Base-by-base conservation (phyloP, 2,329 filamentous ascomycete genomes). In the Monilinia fructigena region DNA sequence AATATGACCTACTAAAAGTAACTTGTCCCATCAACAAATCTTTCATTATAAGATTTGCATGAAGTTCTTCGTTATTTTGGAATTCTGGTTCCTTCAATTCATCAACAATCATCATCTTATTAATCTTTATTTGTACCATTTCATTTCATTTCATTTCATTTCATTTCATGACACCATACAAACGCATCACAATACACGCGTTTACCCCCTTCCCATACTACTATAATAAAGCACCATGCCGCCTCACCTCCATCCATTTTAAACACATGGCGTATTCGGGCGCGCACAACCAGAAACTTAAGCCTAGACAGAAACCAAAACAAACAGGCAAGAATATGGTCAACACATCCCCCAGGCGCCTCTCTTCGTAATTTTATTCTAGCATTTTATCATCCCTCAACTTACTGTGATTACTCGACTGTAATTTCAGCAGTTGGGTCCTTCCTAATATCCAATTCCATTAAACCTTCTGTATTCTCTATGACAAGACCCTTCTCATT, bases 401-500 rank as follows among this genome's bases (percentile, higher is more conserved):
- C n/a, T 62, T n/a, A 14, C 23, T 4, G 7, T 48, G 1, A 73
- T 50, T 70, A 74, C 23, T 74, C 75, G 50, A 74, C 72, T n/a
- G 79, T 79, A 48, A 85, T 80, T 76, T 87, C 85, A 0, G 86
- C 86, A 8, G 81, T 83, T 80, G 82, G 86, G 72, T 89, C 86
- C 76, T 83, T 87, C 68, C 82, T 81, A 68, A 89, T 89, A 59
- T 83, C 80, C 68, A 89, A 78, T 73, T 89, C 86, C 63, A 80
- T 81, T 65, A 89, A 78, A 58, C 82, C 85, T 53, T 76, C 74
- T 67, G 76, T 69, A 55, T 77, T 77, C 71, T 87, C 81, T 61
- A 92, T 84, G 18, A 88, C 82, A 52, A 92, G 77, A 0, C 89
- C 89, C 76, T 91, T 89, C 74, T 92, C 89, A 72, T 92, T 92